These are phyloP conservation scores for Ganoderma leucocontextum DNA, from an alignment of 1,284 basidiomycete species.

Conservation along the genomic window DNA sequence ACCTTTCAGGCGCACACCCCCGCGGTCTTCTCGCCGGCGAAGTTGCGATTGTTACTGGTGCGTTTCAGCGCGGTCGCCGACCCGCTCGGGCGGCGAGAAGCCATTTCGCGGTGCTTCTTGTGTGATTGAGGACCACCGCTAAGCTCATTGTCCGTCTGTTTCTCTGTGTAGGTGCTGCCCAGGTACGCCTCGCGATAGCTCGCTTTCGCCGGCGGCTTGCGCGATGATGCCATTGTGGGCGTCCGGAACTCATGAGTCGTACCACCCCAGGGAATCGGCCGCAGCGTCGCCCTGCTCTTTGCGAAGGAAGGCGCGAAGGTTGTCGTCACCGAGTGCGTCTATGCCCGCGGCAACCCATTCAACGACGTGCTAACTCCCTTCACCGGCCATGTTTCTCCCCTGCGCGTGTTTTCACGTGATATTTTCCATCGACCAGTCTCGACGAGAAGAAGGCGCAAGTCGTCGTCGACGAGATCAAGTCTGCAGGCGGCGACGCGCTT, in stretches of 20 bases:
- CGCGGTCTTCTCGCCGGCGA: conserved; percentile 78
- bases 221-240: conserved; percentile 17
- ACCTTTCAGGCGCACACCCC: conserved; percentile 65
- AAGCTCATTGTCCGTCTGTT: conserved; percentile 16
- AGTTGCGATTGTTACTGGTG: conserved; percentile 87
- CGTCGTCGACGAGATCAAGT: conserved; percentile 80
- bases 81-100: conserved; percentile 8
- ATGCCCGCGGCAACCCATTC: neutral
- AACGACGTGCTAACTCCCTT: neutral
- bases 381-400: neutral
- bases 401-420: conserved; percentile 18
- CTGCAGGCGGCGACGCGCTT: conserved; percentile 76
- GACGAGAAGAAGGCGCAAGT: conserved; percentile 69
- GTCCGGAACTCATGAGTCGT: conserved; percentile 18
- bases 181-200: conserved; percentile 53
- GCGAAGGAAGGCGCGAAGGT: conserved; percentile 89
- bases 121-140: neutral
- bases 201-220: conserved; percentile 5
- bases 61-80: conserved; percentile 12
- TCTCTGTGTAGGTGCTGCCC: conserved; percentile 67
- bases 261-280: conserved; percentile 71
- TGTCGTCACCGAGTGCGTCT: conserved; percentile 80
- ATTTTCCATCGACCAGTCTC: conserved; percentile 52
- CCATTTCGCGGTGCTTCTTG: conserved; percentile 21
- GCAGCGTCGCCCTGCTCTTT: conserved; percentile 78